Evolutionary conservation across 2,329 filamentous ascomycete species (phyloP).

Genomic region (Didymella pinodella): DNA sequence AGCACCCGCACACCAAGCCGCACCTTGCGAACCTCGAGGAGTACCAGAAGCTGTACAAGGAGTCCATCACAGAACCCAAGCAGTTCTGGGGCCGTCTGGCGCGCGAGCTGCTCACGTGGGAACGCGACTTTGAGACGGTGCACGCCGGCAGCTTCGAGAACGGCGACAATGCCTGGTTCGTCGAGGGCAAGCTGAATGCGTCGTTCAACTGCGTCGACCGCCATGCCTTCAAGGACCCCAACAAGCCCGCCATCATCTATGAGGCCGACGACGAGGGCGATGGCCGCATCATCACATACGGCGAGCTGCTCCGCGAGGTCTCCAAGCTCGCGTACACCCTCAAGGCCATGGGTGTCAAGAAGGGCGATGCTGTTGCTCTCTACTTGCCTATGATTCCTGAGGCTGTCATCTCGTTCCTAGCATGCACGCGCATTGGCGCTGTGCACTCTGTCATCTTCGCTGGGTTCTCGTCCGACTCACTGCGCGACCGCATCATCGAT

Average conservation of each 20-base stretch:
- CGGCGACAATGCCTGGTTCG: slow-evolving; percentile 93
- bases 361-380: slow-evolving; percentile 95
- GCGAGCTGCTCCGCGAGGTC: slow-evolving; percentile 91
- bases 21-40: slow-evolving; percentile 67
- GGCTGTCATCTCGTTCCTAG: slow-evolving; percentile 88
- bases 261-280: slow-evolving; percentile 91
- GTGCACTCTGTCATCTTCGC: slow-evolving; percentile 98
- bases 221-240: slow-evolving; percentile 91
- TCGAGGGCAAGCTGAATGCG: slow-evolving; percentile 92
- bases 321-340: slow-evolving; percentile 86
- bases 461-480: slow-evolving; percentile 94
- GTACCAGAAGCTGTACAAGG: slow-evolving; percentile 71
- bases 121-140: slow-evolving; percentile 90
- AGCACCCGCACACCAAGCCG: slow-evolving; percentile 66
- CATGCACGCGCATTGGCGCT: slow-evolving; percentile 89
- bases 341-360: slow-evolving; percentile 94
- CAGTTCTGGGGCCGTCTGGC: slow-evolving; percentile 90
- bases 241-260: slow-evolving; percentile 97
- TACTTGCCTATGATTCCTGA: slow-evolving; percentile 99
- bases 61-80: slow-evolving; percentile 89
- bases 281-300: slow-evolving; percentile 89
- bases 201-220: slow-evolving; percentile 98
- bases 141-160: slow-evolving; percentile 75
- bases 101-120: slow-evolving; percentile 89
- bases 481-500: slow-evolving; percentile 93